Evolutionary conservation across 202 grass and related monocot genomes (phyloP).

Genomic region (Hordeum pubiflorum): DNA sequence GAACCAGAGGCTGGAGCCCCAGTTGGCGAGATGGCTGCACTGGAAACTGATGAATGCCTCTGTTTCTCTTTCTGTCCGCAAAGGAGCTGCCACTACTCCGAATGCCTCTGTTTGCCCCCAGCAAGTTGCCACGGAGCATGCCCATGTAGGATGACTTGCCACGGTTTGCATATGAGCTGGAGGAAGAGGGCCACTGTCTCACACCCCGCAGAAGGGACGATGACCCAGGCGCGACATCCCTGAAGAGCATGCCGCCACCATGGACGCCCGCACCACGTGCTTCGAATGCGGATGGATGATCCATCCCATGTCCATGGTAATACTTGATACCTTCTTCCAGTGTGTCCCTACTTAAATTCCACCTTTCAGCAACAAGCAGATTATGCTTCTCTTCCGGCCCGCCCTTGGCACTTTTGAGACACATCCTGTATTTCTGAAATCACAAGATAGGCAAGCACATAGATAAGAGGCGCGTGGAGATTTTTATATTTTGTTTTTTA

Average conservation of each 20-base stretch:
- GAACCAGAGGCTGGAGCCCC: not conserved
- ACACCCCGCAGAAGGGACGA: not conserved
- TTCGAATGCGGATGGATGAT: slow-evolving; percentile 8
- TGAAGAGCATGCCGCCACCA: slow-evolving; percentile 10
- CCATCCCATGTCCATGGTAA: slow-evolving; percentile 19
- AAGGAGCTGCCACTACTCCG: not conserved
- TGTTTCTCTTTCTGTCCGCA: not conserved
- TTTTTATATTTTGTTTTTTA: too few relatives aligned
- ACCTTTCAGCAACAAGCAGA: slow-evolving; percentile 16
- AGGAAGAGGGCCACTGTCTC: not conserved
- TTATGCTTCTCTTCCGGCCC: not conserved
- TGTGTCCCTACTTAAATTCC: not conserved
- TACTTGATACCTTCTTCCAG: slow-evolving; percentile 23
- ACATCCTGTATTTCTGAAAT: slow-evolving; percentile 62
- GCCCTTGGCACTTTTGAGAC: slow-evolving; percentile 25
- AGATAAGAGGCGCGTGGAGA: not conserved
- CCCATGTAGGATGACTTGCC: not conserved
- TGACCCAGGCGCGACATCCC: not conserved
- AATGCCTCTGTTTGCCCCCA: not conserved
- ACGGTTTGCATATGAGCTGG: not conserved
- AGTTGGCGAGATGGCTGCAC: not conserved
- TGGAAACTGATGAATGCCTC: not conserved
- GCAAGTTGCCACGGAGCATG: not conserved
- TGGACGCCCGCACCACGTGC: not conserved
- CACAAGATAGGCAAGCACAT: slow-evolving; percentile 1